A percentile compares a stretch with the other conserved stretches of the same genome.
Conservation (phyloP, 192 early-diverging fungal genomes). For the Podochytrium sp. region DNA sequence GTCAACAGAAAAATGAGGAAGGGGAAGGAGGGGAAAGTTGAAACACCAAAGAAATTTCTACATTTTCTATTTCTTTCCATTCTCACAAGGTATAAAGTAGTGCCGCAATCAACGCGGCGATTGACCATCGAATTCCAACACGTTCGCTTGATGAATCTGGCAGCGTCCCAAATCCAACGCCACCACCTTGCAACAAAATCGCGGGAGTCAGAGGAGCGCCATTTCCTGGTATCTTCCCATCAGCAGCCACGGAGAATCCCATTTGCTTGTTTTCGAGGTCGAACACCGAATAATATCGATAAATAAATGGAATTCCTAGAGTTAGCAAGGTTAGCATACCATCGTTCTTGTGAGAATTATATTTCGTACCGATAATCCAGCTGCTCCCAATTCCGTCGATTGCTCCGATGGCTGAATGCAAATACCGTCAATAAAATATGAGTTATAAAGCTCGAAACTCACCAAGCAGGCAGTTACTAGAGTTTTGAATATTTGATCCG, state of each 20-base stretch:
- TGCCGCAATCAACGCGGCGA: neutral
- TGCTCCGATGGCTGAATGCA: no score
- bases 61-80: no score
- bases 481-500: neutral
- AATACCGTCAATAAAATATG: no score
- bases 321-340: conserved; percentile 41
- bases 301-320: neutral
- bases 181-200: neutral
- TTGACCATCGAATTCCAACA: no score
- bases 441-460: no score
- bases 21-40: no score
- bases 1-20: no score
- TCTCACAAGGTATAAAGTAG: neutral
- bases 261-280: conserved; percentile 22
- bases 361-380: no score
- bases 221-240: neutral
- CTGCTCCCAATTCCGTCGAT: no score
- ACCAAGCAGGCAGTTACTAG: neutral
- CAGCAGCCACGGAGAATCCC: conserved; percentile 28
- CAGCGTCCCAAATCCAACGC: neutral
- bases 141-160: neutral
- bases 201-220: neutral
- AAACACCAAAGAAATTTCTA: no score
- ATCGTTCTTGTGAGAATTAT: neutral
- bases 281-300: conserved; percentile 22